These are phyloP conservation scores for Phytopythium vexans DNA, from an alignment of 352 stramenopile species.

Conservation along the genomic window DNA sequence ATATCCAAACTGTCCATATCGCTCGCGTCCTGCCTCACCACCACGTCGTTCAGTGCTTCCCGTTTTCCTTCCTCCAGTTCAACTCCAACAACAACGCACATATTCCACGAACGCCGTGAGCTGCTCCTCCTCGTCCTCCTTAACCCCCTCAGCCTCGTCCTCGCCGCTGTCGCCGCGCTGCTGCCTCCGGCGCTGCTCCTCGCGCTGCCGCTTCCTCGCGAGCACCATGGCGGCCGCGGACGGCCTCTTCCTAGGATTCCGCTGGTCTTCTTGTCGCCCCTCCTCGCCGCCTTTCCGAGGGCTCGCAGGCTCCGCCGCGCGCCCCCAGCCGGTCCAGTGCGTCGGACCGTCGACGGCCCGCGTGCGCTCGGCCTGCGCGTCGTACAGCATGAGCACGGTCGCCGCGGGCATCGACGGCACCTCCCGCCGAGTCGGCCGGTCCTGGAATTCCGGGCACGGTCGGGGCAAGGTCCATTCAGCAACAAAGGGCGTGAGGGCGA, in stretches of 20 bases:
- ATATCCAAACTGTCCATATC: slow-evolving; percentile 68
- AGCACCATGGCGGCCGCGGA: slow-evolving; percentile 30
- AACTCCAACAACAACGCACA: slow-evolving; percentile 21
- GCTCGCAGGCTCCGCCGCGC: background rate
- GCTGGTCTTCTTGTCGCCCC: background rate
- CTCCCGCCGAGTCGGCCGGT: no score
- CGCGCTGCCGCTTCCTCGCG: slow-evolving; percentile 24
- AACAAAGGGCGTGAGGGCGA: no score
- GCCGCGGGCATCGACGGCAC: slow-evolving; percentile 1
- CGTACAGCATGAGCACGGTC: slow-evolving; percentile 4
- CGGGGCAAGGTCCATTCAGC: no score
- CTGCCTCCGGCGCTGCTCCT: slow-evolving; percentile 21
- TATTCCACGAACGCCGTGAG: slow-evolving; percentile 62
- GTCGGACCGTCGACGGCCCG: background rate
- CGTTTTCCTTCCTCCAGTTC: background rate
- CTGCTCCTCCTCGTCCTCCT: slow-evolving; percentile 42
- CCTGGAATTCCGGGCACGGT: no score
- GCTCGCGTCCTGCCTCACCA: slow-evolving; percentile 28
- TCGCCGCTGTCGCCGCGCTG: slow-evolving; percentile 23
- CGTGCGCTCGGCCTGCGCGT: background rate
- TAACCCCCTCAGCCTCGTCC: slow-evolving; percentile 15
- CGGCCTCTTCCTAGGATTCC: slow-evolving; percentile 7
- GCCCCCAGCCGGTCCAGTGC: background rate
- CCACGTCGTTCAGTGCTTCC: background rate
- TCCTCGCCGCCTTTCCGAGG: background rate